Percentiles rank a stretch among this genome's conserved stretches.
These are phyloP conservation scores for Nicotiana tabacum DNA, from an alignment of 257 asterid species.

Conservation along the genomic window DNA sequence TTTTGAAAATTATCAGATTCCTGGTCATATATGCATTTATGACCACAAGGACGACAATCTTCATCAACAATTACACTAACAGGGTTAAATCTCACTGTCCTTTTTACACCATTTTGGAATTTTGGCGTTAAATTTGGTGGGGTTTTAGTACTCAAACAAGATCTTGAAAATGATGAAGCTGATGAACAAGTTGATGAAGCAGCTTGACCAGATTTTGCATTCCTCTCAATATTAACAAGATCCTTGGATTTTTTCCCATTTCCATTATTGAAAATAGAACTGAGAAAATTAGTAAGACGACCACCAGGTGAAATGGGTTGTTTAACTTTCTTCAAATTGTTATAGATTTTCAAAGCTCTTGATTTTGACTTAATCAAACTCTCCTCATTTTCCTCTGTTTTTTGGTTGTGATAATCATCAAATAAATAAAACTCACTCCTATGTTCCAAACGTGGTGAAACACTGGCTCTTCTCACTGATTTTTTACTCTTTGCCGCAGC, in stretches of 20 bases:
- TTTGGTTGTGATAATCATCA: constrained; percentile 15
- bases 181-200: constrained; percentile 43
- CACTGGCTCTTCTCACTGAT: constrained; percentile 29
- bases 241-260: constrained; percentile 40
- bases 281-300: constrained; percentile 50
- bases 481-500: constrained; percentile 28
- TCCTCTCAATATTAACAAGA: not conserved
- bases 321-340: constrained; percentile 61
- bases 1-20: constrained; percentile 14
- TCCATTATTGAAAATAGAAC: constrained; percentile 39
- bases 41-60: constrained; percentile 55
- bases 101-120: constrained; percentile 19
- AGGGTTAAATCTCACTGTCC: constrained; percentile 67
- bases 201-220: constrained; percentile 9
- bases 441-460: not conserved
- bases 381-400: constrained; percentile 16
- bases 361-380: constrained; percentile 40
- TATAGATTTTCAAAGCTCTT: constrained; percentile 54
- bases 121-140: constrained; percentile 27
- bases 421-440: constrained; percentile 15
- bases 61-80: constrained; percentile 59
- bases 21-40: constrained; percentile 24
- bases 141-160: constrained; percentile 54
- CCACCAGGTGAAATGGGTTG: constrained; percentile 86
- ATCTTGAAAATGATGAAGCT: constrained; percentile 58